These are phyloP conservation scores for Pholiota molesta DNA, from an alignment of 768 basidiomycete species.

Conservation along the genomic window DNA sequence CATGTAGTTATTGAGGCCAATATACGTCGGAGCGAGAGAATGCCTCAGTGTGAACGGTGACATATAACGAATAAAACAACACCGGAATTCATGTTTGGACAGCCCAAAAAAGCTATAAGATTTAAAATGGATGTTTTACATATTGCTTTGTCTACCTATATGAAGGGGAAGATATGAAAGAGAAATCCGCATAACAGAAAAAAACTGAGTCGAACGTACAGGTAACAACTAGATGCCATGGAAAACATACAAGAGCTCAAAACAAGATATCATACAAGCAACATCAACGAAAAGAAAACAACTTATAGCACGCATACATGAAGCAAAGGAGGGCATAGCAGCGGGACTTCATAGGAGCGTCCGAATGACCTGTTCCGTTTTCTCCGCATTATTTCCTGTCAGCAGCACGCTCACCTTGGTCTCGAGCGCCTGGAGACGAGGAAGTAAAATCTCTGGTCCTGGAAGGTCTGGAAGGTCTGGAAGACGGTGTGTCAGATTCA, in stretches of 20 bases:
- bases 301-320: neutral
- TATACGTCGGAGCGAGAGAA: too few species aligned
- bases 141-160: neutral
- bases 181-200: neutral
- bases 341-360: neutral
- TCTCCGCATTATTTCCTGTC: neutral
- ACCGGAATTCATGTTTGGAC: neutral
- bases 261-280: neutral
- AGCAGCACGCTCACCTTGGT: neutral
- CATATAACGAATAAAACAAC: too few species aligned
- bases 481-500: slow-evolving; percentile 1
- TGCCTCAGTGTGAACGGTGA: too few species aligned
- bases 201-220: neutral
- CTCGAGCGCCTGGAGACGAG: neutral
- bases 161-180: neutral
- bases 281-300: neutral
- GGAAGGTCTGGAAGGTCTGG: neutral
- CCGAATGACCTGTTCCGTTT: neutral
- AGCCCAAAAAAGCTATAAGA: too few species aligned
- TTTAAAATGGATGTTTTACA: too few species aligned
- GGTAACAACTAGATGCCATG: neutral
- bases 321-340: neutral
- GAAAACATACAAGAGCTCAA: neutral
- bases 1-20: too few species aligned
- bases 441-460: neutral